Evolutionary conservation across 108 stramenopile genomes (phyloP).

Genomic region (Halocafeteria seosinensis): DNA sequence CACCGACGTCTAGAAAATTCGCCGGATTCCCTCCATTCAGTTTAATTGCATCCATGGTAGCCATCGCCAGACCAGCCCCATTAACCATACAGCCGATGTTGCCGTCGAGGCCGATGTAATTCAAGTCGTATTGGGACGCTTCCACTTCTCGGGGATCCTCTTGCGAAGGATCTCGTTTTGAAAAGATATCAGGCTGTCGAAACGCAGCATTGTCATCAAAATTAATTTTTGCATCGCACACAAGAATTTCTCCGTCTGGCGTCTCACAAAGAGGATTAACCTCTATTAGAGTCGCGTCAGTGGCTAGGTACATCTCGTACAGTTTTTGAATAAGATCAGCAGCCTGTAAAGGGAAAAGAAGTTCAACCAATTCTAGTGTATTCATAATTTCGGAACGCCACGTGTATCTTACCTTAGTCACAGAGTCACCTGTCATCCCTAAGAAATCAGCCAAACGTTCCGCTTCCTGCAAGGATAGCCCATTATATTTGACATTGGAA

Average conservation of each 20-base stretch:
- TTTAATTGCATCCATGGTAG: conserved; percentile 84
- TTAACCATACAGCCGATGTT: conserved; percentile 94
- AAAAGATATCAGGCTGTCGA: conserved; percentile 52
- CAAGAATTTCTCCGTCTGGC: conserved; percentile 48
- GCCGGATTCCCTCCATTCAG: conserved; percentile 75
- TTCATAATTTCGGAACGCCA: conserved; percentile 18
- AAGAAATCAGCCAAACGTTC: too few relatives aligned
- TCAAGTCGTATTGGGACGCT: conserved; percentile 51
- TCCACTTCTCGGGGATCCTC: conserved; percentile 65
- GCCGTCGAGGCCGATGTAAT: conserved; percentile 91
- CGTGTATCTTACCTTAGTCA: conserved; percentile 27
- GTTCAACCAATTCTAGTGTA: too few relatives aligned
- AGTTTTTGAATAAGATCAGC: conserved; percentile 40
- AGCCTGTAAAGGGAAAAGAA: too few relatives aligned
- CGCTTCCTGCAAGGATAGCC: too few relatives aligned
- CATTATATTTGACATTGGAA: too few relatives aligned
- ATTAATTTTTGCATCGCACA: conserved; percentile 65
- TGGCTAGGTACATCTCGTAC: conserved; percentile 53
- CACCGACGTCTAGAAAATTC: conserved; percentile 87
- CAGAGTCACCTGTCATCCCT: too few relatives aligned
- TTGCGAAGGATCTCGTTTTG: conserved; percentile 45
- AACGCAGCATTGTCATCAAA: conserved; percentile 72
- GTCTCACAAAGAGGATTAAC: conserved; percentile 67
- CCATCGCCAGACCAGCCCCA: conserved; percentile 84
- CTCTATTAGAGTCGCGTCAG: conserved; percentile 59